Percentiles rank a stretch among this genome's conserved stretches.
Conservation (phyloP, 129 eudicot genomes). For the Heracleum sosnowskyi region DNA sequence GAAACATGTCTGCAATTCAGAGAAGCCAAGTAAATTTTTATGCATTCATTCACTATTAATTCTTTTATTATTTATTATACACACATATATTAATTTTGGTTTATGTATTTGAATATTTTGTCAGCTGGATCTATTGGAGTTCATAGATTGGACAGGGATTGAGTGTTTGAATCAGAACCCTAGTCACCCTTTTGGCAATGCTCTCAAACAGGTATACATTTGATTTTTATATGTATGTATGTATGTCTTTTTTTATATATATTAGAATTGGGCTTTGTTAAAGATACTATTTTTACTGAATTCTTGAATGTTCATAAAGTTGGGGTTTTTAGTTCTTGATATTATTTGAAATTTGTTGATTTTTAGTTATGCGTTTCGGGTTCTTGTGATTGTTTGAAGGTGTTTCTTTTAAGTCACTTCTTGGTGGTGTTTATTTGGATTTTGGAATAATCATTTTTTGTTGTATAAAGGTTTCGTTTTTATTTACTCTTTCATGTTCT, state of each 20-base stretch:
- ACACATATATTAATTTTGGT: neutral
- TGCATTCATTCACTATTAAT: neutral
- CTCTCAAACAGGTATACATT: slow-evolving; percentile 68
- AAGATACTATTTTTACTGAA: neutral
- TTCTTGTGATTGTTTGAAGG: neutral
- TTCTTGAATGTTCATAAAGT: neutral
- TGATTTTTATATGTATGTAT: neutral
- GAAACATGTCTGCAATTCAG: slow-evolving; percentile 32
- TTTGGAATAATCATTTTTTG: neutral
- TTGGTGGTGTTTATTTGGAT: neutral
- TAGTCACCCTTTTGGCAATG: slow-evolving; percentile 52
- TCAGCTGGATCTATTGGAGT: slow-evolving; percentile 81
- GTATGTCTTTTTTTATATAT: neutral
- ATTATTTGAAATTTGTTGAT: neutral
- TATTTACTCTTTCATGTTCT: neutral
- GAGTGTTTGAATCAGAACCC: slow-evolving; percentile 87
- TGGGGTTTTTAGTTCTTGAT: neutral
- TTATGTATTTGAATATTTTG: neutral
- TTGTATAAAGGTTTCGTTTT: neutral
- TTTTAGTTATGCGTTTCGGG: neutral
- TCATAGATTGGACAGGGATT: slow-evolving; percentile 83
- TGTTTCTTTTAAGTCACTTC: neutral
- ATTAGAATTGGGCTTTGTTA: neutral
- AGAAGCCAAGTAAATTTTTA: slow-evolving; percentile 36
- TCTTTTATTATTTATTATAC: neutral